Conservation (phyloP, 805 yeast genomes). For the Grigorovia humatica region DNA sequence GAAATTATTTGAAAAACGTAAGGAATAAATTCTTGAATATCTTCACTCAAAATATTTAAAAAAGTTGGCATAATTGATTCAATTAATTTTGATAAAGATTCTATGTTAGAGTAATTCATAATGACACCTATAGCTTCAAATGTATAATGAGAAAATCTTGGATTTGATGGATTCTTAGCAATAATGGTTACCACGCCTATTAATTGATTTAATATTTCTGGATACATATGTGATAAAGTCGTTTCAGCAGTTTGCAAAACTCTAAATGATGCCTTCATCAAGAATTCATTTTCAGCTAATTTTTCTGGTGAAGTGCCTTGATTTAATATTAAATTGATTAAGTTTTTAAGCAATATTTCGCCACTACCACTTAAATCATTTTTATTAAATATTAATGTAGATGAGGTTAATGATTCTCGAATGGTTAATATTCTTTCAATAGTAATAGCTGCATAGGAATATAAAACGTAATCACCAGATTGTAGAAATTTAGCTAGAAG, state of each 20-base stretch:
- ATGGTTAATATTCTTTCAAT: slow-evolving; percentile 79
- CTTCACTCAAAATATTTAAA: slow-evolving; percentile 59
- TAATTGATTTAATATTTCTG: slow-evolving; percentile 50
- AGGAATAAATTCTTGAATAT: slow-evolving; percentile 90
- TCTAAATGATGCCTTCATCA: slow-evolving; percentile 83
- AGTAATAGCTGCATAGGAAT: slow-evolving; percentile 88
- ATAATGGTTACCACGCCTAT: slow-evolving; percentile 60
- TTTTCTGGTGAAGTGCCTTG: slow-evolving; percentile 70
- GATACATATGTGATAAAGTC: slow-evolving; percentile 37
- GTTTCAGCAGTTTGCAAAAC: slow-evolving; percentile 66
- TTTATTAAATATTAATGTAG: slow-evolving; percentile 56
- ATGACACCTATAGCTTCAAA: slow-evolving; percentile 82
- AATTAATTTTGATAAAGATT: slow-evolving; percentile 25
- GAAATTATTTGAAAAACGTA: slow-evolving; percentile 88
- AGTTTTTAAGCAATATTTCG: slow-evolving; percentile 49
- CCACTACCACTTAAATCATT: slow-evolving; percentile 58
- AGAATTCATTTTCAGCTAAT: slow-evolving; percentile 87
- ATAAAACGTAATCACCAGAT: slow-evolving; percentile 65
- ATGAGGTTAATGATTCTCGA: slow-evolving; percentile 43
- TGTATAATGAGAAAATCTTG: slow-evolving; percentile 80
- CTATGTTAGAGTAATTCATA: slow-evolving; percentile 39
- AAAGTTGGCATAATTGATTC: slow-evolving; percentile 54
- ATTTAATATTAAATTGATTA: slow-evolving; percentile 56
- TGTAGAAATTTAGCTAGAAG: slow-evolving; percentile 60
- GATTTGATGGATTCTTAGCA: slow-evolving; percentile 88